Percentiles rank a stretch among this genome's conserved stretches.
phyloP scores from a whole-genome alignment of 2,329 filamentous ascomycete genomes.

The Blastomyces gilchristii region DNA sequence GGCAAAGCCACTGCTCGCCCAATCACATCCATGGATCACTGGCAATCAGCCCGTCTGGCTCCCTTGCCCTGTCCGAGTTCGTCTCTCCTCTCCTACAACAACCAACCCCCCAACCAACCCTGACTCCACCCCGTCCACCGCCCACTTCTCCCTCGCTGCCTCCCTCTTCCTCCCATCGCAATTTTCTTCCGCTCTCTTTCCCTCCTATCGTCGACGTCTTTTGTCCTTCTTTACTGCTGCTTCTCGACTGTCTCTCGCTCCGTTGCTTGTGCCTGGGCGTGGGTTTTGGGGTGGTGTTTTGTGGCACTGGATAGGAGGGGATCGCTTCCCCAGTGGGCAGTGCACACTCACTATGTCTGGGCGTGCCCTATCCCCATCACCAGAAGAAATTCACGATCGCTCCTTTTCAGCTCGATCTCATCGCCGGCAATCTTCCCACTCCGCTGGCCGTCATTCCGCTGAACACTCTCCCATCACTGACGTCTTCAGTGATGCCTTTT shows the following conservation, averaged over 20 bases:
- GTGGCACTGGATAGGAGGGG: constrained; percentile 7
- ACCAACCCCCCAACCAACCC: background rate
- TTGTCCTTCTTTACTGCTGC: background rate
- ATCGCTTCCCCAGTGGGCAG: constrained; percentile 14
- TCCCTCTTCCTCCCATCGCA: constrained; percentile 12
- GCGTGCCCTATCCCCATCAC: constrained; percentile 27
- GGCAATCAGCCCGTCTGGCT: background rate
- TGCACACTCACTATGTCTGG: constrained; percentile 30
- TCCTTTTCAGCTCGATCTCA: constrained; percentile 6
- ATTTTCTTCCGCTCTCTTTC: constrained; percentile 15
- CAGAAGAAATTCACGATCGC: constrained; percentile 2
- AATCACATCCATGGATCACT: background rate
- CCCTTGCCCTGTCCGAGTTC: background rate
- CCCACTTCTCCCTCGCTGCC: constrained; percentile 12
- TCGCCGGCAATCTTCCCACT: constrained; percentile 17
- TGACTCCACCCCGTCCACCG: constrained; percentile 6
- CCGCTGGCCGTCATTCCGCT: constrained; percentile 3
- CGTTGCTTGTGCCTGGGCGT: background rate
- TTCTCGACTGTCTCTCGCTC: constrained; percentile 3
- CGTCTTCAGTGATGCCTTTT: constrained; percentile 42
- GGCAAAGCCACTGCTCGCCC: background rate
- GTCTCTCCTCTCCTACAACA: background rate
- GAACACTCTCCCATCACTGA: constrained; percentile 29
- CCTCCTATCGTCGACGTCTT: background rate
- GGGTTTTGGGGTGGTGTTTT: constrained; percentile 6